A percentile compares a stretch with the other conserved stretches of the same genome.
phyloP scores from a whole-genome alignment of 2,329 filamentous ascomycete genomes.

The Clarireedia homoeocarpa region DNA sequence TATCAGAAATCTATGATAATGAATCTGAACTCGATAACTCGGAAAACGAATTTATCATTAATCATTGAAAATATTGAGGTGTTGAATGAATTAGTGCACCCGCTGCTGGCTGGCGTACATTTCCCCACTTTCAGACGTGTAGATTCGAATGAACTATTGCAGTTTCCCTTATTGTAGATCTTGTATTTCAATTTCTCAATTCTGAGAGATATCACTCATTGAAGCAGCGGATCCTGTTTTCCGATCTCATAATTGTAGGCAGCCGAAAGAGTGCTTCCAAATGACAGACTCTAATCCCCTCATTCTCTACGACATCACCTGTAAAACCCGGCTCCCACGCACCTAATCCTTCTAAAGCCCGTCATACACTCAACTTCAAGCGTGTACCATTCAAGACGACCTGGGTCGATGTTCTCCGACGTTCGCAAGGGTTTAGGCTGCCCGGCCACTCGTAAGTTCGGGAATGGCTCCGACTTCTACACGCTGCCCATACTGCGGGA shows the following conservation, averaged over 20 bases:
- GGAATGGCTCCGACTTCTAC: conserved; percentile 49
- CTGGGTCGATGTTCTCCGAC: background rate
- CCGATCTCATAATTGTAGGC: background rate
- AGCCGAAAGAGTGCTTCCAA: background rate
- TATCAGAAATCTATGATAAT: too few relatives aligned
- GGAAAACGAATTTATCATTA: background rate
- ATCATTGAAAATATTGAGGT: background rate
- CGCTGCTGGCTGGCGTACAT: background rate
- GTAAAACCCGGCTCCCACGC: background rate
- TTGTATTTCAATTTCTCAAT: background rate
- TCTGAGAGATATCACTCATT: background rate
- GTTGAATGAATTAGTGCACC: background rate
- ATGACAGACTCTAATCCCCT: background rate
- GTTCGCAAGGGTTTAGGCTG: conserved; percentile 40
- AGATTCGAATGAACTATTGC: background rate
- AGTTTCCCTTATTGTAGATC: background rate
- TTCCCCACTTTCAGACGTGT: background rate
- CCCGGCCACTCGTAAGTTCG: conserved; percentile 44
- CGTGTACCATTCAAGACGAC: background rate
- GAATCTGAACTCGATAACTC: too few relatives aligned
- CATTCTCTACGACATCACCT: background rate
- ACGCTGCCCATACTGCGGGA: conserved; percentile 53
- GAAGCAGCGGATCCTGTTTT: background rate
- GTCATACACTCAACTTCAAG: background rate
- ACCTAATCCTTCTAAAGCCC: background rate